Percentiles rank a stretch among this genome's conserved stretches.
phyloP scores from a whole-genome alignment of 495 filamentous ascomycete genomes.

The Penicillium mononematosum region DNA sequence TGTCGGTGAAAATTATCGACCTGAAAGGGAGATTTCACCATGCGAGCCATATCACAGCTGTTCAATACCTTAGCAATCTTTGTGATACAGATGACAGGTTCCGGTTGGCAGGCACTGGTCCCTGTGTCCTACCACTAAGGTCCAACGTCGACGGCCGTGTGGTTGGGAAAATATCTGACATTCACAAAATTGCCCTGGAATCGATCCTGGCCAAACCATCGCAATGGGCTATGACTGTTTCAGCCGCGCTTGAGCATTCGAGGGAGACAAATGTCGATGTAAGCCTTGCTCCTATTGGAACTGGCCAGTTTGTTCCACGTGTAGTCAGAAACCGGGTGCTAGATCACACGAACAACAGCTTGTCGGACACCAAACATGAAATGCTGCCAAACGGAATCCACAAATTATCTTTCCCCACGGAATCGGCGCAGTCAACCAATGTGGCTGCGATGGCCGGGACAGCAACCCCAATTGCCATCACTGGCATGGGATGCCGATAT shows the following conservation, averaged over 20 bases:
- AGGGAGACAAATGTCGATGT: neutral
- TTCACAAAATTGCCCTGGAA: neutral
- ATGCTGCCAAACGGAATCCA: neutral
- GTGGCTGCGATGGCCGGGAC: neutral
- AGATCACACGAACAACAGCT: neutral
- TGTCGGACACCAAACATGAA: neutral
- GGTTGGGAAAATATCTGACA: neutral
- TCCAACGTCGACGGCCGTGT: neutral
- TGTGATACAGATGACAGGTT: neutral
- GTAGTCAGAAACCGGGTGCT: neutral
- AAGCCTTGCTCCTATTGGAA: neutral
- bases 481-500: constrained; percentile 45
- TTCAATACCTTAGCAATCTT: neutral
- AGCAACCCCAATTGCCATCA: constrained; percentile 33
- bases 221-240: neutral
- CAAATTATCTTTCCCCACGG: neutral
- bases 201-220: neutral
- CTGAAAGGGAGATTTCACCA: neutral
- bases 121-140: neutral
- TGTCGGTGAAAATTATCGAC: neutral
- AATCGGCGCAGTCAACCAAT: neutral
- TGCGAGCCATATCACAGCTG: neutral
- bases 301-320: neutral
- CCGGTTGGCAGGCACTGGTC: neutral
- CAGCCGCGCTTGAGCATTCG: neutral